A percentile compares a stretch with the other conserved stretches of the same genome.
phyloP scores from a whole-genome alignment of 2,329 filamentous ascomycete species.

The Microascus cirrosus region DNA sequence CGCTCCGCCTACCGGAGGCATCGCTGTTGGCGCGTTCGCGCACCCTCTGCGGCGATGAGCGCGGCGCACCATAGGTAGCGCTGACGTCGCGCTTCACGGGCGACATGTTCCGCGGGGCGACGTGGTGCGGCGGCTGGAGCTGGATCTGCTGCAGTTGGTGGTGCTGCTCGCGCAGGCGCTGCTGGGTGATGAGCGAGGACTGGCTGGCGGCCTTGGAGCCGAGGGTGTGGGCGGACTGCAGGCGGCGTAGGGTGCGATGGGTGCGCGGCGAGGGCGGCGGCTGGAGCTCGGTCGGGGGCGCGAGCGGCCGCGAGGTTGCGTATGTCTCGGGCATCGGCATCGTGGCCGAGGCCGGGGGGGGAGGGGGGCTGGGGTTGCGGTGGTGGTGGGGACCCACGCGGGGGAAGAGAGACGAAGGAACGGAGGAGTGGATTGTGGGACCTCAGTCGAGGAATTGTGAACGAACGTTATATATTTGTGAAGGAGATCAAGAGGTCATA shows the following conservation, averaged over 20 bases:
- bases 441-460: no score
- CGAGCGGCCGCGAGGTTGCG: neutral
- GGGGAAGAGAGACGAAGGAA: neutral
- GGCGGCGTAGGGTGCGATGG: slow-evolving; percentile 57
- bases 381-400: neutral
- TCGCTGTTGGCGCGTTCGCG: slow-evolving; percentile 65
- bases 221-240: slow-evolving; percentile 65
- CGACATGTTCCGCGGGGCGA: slow-evolving; percentile 17
- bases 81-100: slow-evolving; percentile 21
- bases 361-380: neutral
- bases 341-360: slow-evolving; percentile 11
- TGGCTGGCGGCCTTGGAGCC: slow-evolving; percentile 40
- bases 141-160: slow-evolving; percentile 20
- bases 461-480: no score
- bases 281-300: slow-evolving; percentile 20
- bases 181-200: slow-evolving; percentile 52
- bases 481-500: no score
- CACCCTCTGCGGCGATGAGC: slow-evolving; percentile 27
- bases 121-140: slow-evolving; percentile 11
- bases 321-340: slow-evolving; percentile 14
- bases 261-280: slow-evolving; percentile 51
- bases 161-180: slow-evolving; percentile 38
- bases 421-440: no score
- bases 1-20: slow-evolving; percentile 27
- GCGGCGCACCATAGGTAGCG: slow-evolving; percentile 13